These are phyloP conservation scores for Intubia oerlemansii DNA, from an alignment of 2,329 filamentous ascomycete species.

Conservation along the genomic window DNA sequence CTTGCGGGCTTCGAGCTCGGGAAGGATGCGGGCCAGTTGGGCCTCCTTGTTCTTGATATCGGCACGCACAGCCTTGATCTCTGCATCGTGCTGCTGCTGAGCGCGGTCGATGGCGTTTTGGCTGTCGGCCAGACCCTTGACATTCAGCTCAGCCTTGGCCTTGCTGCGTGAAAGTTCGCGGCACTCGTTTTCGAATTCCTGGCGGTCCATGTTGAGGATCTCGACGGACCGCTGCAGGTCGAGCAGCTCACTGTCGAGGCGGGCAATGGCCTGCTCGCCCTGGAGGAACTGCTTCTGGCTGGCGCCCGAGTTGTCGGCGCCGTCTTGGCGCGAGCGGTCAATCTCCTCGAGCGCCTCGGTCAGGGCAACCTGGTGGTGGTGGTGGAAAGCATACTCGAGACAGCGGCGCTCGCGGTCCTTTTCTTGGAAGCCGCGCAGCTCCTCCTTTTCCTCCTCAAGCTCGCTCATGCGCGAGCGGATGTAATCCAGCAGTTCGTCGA, in stretches of 20 bases:
- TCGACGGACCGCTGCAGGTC: constrained; percentile 67
- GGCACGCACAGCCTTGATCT: constrained; percentile 48
- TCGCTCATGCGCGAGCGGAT: constrained; percentile 80
- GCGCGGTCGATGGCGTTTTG: constrained; percentile 58
- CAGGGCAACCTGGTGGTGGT: constrained; percentile 68
- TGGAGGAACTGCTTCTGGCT: constrained; percentile 56
- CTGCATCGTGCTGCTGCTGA: constrained; percentile 46
- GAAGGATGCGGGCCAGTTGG: constrained; percentile 54
- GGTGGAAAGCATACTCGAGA: constrained; percentile 85
- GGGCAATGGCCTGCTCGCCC: constrained; percentile 57
- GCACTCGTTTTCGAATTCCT: constrained; percentile 75
- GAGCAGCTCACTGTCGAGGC: constrained; percentile 59
- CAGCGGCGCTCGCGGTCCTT: constrained; percentile 84
- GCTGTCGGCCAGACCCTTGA: constrained; percentile 65
- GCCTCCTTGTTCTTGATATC: constrained; percentile 58
- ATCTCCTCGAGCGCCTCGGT: constrained; percentile 60
- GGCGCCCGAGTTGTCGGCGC: constrained; percentile 66
- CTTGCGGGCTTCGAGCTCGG: constrained; percentile 54
- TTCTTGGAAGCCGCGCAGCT: constrained; percentile 80
- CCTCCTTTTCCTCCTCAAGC: constrained; percentile 92
- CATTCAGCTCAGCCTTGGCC: constrained; percentile 70
- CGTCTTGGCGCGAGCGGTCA: constrained; percentile 60
- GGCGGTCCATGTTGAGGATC: constrained; percentile 63
- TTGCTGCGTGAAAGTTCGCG: constrained; percentile 58
- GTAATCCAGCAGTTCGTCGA: constrained; percentile 76